These are phyloP conservation scores for Pelagomonas calceolata DNA, from an alignment of 108 stramenopile genomes.

Conservation along the genomic window DNA sequence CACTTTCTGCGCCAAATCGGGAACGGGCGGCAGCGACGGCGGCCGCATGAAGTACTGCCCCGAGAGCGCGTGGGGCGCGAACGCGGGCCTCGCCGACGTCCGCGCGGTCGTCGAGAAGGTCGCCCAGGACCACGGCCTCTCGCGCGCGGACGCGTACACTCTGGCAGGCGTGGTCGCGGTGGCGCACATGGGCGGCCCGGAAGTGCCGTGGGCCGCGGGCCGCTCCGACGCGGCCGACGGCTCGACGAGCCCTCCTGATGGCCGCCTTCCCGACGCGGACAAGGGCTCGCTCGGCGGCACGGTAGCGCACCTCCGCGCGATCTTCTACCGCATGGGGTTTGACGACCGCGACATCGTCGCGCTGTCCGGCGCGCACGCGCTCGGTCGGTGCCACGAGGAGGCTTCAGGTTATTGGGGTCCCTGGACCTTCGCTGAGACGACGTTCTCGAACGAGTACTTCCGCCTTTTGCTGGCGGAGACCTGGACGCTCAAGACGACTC, in stretches of 20 bases:
- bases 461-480: constrained; percentile 81
- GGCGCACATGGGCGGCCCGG: constrained; percentile 60
- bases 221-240: constrained; percentile 55
- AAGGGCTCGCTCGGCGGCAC: constrained; percentile 63
- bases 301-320: constrained; percentile 67
- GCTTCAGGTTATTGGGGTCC: constrained; percentile 77
- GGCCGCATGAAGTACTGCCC: constrained; percentile 84
- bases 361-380: constrained; percentile 87
- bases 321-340: constrained; percentile 90
- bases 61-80: constrained; percentile 71
- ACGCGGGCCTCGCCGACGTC: constrained; percentile 73
- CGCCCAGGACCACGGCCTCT: constrained; percentile 67
- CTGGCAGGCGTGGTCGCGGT: constrained; percentile 66
- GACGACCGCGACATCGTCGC: constrained; percentile 75
- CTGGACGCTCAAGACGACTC: constrained; percentile 66
- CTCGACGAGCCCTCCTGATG: constrained; percentile 52
- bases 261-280: constrained; percentile 76
- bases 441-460: constrained; percentile 93
- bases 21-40: constrained; percentile 81
- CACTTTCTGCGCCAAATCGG: constrained; percentile 59
- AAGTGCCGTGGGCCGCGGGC: constrained; percentile 61
- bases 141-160: constrained; percentile 87
- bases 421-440: constrained; percentile 89
- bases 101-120: constrained; percentile 63
- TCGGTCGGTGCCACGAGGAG: constrained; percentile 86